Evolutionary conservation across 371 early-diverging fungal species (phyloP), one percentile per base, ranked within the genome.

Genomic region (Mucor sp.): DNA sequence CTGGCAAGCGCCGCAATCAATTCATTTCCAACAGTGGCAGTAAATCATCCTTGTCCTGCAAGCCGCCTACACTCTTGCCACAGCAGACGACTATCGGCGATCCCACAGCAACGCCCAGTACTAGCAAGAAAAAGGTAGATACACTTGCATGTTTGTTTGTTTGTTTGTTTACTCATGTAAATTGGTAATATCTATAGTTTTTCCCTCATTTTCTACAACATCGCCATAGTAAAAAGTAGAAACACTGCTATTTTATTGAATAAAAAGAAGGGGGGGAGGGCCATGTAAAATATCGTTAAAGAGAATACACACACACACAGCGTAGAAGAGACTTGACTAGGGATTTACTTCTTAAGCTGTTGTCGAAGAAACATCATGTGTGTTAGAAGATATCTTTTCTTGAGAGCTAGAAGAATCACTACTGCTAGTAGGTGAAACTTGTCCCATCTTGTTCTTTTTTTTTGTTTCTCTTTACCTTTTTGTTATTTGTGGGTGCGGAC

Each of bases 191-290:
- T 27, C 12, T 9, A 7, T 60, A 68, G 68, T 68, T 68, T 50
- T 63, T 68, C 30, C 63, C 68, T 48, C 68, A 68, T 28, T 68
- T 68, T 58, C 48, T 68, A 27, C 68, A 68, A 21, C n/a, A 63
- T 32, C 63, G 68, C 25, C 48, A 63, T 58, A 58, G 37, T 30
- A 48, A 63, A 33, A 68, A 68, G 21, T 63, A 68, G n/a, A n/a
- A n/a, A 58, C 37, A 6, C 12, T 12, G 28, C 48, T 30, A 47
- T 44, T 50, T 62, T 48, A 33, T 62, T 62, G 61, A 53, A 27
- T 27, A 53, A 47, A 47, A 11, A 25, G 27, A 53, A 3, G 4
- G 27, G 23, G 25, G 23, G 23, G 8, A 8, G 8, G 6, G 12
- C 50, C 19, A 50, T 50, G 50, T 50, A 50, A 19, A 50, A 50